Evolutionary conservation across 495 filamentous ascomycete genomes (phyloP).

Genomic region (Sphaerosporella brunnea): DNA sequence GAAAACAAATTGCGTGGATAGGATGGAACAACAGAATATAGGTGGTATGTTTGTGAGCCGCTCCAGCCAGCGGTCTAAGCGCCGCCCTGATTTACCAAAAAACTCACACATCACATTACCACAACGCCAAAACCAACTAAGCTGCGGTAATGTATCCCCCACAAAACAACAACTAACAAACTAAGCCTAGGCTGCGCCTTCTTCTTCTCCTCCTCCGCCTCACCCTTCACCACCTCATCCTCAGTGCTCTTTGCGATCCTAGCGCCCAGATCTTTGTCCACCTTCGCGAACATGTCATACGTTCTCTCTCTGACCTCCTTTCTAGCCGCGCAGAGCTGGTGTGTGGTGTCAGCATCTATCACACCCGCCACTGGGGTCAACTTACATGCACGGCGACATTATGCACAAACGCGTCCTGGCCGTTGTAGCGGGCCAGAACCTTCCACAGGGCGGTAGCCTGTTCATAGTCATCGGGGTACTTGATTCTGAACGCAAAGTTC

Average conservation of each 20-base stretch:
- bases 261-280: conserved; percentile 29
- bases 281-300: conserved; percentile 54
- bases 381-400: conserved; percentile 50
- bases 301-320: conserved; percentile 39
- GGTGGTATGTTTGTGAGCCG: too few species aligned
- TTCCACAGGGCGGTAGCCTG: conserved; percentile 49
- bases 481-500: conserved; percentile 55
- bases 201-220: conserved; percentile 1
- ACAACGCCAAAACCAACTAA: too few species aligned
- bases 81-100: too few species aligned
- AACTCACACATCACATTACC: too few species aligned
- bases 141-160: too few species aligned
- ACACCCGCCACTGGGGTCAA: too few species aligned
- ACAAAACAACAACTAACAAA: background rate
- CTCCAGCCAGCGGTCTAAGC: too few species aligned
- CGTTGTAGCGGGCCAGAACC: conserved; percentile 43
- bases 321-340: conserved; percentile 19
- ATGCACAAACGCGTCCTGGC: conserved; percentile 48
- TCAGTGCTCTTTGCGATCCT: conserved; percentile 33
- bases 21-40: too few species aligned
- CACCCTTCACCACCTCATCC: conserved; percentile 29
- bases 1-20: too few species aligned
- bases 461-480: conserved; percentile 45
- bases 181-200: conserved; percentile 7
- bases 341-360: too few species aligned